Conservation (phyloP, 169 alveolate genomes). For the Cryptosporidium sp. region DNA sequence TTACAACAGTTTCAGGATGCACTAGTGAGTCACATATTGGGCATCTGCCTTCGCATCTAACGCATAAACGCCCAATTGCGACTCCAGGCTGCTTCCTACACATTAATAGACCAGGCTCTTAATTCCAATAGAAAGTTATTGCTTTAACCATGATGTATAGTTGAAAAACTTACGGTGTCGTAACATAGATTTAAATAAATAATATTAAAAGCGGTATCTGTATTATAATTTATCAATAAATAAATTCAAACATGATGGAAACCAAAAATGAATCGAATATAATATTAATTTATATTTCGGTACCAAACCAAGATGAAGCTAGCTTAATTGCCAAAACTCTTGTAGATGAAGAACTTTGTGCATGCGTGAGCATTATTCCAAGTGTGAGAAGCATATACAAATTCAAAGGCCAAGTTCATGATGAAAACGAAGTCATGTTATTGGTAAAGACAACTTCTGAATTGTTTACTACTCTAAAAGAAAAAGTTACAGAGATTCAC, state of each 20-base stretch:
- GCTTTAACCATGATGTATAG: not conserved
- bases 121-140: conserved; percentile 68
- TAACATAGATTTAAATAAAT: conserved; percentile 29
- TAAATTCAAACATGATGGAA: not conserved
- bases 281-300: conserved; percentile 38
- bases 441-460: conserved; percentile 30
- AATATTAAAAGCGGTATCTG: not conserved
- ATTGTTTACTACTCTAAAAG: not conserved
- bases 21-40: conserved; percentile 99
- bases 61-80: conserved; percentile 98
- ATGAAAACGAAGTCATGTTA: conserved; percentile 28
- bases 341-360: conserved; percentile 59
- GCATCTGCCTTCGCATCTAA: conserved; percentile 98
- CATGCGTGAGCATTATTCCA: conserved; percentile 63
- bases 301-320: conserved; percentile 29
- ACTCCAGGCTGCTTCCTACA: conserved; percentile 99
- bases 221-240: not conserved
- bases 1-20: conserved; percentile 95
- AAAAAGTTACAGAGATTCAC: conserved; percentile 27
- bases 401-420: conserved; percentile 28
- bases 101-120: conserved; percentile 95
- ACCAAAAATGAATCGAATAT: not conserved
- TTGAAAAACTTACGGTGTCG: conserved; percentile 68
- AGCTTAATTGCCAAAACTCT: conserved; percentile 26
- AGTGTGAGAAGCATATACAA: conserved; percentile 42